phyloP scores from a whole-genome alignment of 805 yeast species.

The Hanseniaspora pseudoguilliermondii region DNA sequence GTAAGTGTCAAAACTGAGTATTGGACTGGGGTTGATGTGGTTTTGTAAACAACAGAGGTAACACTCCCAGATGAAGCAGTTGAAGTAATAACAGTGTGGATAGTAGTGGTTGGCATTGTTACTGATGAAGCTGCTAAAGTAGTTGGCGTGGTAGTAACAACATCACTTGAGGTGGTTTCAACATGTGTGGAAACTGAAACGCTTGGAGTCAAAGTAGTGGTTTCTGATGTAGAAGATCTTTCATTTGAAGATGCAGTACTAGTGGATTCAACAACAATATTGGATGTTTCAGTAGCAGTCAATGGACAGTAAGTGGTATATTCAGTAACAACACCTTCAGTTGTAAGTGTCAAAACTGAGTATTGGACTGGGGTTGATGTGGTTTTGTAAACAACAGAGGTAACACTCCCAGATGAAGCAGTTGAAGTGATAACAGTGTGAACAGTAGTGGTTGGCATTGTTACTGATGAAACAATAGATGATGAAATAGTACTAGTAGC shows the following conservation, averaged over 20 bases:
- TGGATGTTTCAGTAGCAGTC: slow-evolving; percentile 12
- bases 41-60: slow-evolving; percentile 6
- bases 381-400: slow-evolving; percentile 10
- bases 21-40: slow-evolving; percentile 15
- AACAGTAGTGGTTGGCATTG: not conserved
- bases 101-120: not conserved
- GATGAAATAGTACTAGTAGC: not conserved
- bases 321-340: slow-evolving; percentile 20
- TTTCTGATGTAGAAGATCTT: slow-evolving; percentile 10
- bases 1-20: slow-evolving; percentile 20
- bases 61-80: not conserved
- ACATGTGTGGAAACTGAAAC: not conserved
- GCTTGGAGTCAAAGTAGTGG: not conserved
- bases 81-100: not conserved
- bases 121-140: not conserved
- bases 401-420: not conserved
- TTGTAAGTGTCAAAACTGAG: slow-evolving; percentile 20
- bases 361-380: slow-evolving; percentile 14
- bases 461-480: not conserved
- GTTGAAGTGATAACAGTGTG: not conserved
- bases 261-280: not conserved
- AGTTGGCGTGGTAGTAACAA: not conserved
- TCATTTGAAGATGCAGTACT: no score
- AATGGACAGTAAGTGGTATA: slow-evolving; percentile 25
- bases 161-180: not conserved